Base-by-base conservation (phyloP, 1,139 yeast species). In the Sugiyamaella grinbergsii region DNA sequence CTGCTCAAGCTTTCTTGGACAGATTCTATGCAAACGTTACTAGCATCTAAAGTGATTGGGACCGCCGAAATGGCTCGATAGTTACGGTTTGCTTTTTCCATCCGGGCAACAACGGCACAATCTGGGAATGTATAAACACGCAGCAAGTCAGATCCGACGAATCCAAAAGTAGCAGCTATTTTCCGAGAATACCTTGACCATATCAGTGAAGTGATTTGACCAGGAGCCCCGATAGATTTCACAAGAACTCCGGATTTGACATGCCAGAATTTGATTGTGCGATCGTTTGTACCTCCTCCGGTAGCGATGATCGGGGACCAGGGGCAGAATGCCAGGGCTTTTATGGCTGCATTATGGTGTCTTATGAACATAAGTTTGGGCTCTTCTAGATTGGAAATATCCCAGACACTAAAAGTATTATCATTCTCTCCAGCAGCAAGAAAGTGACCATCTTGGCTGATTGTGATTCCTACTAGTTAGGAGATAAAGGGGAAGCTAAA, bases 271-370 rank as follows among this genome's bases (percentile, higher is more conserved):
- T 89, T 72, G 16, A 83, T 73, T 26, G 84, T 80, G 51, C 91
- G 80, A 67, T 91, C 97, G 4, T 94, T 90, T 0, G 96, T 86
- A 28, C 98, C 97, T 26, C 97, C 97, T 3, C 98, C 91, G 0
- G 89, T 82, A 13, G 87, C 90, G 31, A 84, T 66, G 47, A 78
- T 73, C 26, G 79, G 77, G 56, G 80, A 79, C 76, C 80, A 81
- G 0, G 90, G 90, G 62, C 90, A 83, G 74, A 82, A 85, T 26
- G 84, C 79, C 52, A 85, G 68, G 0, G 91, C 90, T 64, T 84
- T 83, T 2, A 83, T 68, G 0, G 72, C 73, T 4, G 72, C 70
- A 5, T 62, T 55, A 48, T 67, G 72, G n/a, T 55, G 60, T 61
- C 66, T 56, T 19, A 55, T 42, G 47, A 57, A 64, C 47, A 53